Evolutionary conservation across 2,329 filamentous ascomycete genomes (phyloP), one percentile per base, ranked within the genome.

Genomic region (Ceratocystis cubensis): DNA sequence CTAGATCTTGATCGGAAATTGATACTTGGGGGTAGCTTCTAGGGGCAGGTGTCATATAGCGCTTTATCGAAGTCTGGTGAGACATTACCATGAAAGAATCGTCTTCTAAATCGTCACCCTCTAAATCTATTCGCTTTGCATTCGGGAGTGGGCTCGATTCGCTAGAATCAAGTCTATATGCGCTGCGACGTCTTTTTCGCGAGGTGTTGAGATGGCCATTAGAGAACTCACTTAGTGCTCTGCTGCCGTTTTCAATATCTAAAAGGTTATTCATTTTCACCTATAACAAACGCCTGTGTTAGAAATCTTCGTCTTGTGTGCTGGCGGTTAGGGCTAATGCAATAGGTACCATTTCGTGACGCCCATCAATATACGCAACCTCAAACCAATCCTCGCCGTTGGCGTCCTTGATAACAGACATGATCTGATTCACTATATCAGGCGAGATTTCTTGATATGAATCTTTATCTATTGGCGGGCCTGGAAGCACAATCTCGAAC

Each of bases 331-430:
- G 48, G 20, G 25, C 10, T n/a, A 48, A 33, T 56, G 30, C 46
- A 20, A 64, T 53, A 77, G 79, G 75, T 75, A 82, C 80, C 70
- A 75, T 67, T 65, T 79, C 75, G 69, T 76, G 70, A 63, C 75
- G 74, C 28, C 79, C 80, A 69, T 81, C 79, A 37, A 53, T 76
- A 61, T 80, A 81, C 67, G 80, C 78, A 10, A 78, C 73, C 3
- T 70, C 71, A 56, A 77, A 78, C 25, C 71, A 71, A 1, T 70
- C 25, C 8, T 74, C 70, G 5, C 69, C 71, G 7, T 69, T 67
- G 15, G 72, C 71, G 0, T 70, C 70, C 0, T 73, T 69, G 15
- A 73, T 69, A 64, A 76, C 70, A 4, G 73, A 72, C 0, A 75
- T 57, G 3, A 82, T 70, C 3, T 70, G 71, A 45, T 78, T 74